Evolutionary conservation across 257 asterid genomes (phyloP).

Genomic region (Solanum virginianum): DNA sequence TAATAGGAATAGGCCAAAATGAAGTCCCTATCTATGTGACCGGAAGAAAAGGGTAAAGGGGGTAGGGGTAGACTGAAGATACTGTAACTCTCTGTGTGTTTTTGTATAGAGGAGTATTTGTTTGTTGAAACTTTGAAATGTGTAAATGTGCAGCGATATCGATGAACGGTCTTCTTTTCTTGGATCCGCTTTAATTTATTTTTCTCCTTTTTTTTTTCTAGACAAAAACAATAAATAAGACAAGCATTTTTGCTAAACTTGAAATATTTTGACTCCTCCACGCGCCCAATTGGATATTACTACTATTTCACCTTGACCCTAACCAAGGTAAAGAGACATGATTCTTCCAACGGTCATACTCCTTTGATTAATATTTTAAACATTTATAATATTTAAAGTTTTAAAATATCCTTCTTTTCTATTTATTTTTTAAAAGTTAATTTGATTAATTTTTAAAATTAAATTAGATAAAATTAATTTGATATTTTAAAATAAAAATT

Average conservation of each 20-base stretch:
- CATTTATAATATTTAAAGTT: no score
- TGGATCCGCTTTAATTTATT: constrained; percentile 17
- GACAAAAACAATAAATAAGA: not conserved
- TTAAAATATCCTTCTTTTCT: no score
- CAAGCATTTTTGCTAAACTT: not conserved
- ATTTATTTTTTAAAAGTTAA: no score
- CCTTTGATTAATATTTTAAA: no score
- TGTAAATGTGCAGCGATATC: constrained; percentile 9
- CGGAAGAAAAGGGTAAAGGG: not conserved
- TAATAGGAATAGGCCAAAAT: not conserved
- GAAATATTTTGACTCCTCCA: not conserved
- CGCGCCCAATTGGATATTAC: not conserved
- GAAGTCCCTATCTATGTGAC: not conserved
- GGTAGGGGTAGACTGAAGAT: not conserved
- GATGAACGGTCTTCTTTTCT: constrained; percentile 73
- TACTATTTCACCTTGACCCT: not conserved
- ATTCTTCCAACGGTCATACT: not conserved
- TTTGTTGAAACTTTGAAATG: constrained; percentile 4
- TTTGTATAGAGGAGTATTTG: not conserved
- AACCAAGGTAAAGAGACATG: not conserved
- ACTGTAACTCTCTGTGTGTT: not conserved
- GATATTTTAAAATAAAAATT: no score
- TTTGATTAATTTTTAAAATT: no score
- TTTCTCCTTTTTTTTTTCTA: not conserved
- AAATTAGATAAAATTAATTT: no score